phyloP scores from a whole-genome alignment of 148 eudicot genomes.

The Fallopia convolvulus region DNA sequence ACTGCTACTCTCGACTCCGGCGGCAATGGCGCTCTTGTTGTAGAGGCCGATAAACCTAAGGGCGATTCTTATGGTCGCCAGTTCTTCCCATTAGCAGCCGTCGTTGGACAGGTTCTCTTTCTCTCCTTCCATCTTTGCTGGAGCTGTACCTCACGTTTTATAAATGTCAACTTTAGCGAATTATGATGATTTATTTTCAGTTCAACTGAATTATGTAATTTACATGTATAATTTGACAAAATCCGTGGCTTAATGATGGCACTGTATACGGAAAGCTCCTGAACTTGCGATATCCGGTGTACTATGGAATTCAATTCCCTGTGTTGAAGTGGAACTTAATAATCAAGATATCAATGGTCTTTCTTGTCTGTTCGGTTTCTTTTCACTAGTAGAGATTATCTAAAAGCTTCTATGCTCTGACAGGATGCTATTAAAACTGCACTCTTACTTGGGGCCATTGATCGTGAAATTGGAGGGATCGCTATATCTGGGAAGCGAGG shows the following conservation, averaged over 20 bases:
- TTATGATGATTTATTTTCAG: neutral
- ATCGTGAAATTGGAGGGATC: constrained; percentile 94
- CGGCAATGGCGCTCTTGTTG: constrained; percentile 55
- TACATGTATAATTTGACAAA: neutral
- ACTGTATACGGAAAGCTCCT: neutral
- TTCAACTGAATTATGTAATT: neutral
- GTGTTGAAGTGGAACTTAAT: neutral
- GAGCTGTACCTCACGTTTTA: neutral
- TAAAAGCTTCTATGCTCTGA: constrained; percentile 8
- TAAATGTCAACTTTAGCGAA: neutral
- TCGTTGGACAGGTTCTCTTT: constrained; percentile 73
- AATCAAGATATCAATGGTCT: neutral
- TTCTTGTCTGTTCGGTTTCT: neutral
- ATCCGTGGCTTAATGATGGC: neutral
- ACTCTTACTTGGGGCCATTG: constrained; percentile 90
- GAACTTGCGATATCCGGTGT: neutral
- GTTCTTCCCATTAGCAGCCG: constrained; percentile 88
- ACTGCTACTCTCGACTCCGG: constrained; percentile 53
- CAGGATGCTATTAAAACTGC: constrained; percentile 98
- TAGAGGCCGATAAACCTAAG: constrained; percentile 18
- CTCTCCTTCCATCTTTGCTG: neutral
- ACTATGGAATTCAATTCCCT: neutral
- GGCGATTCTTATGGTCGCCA: constrained; percentile 45
- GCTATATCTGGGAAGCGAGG: constrained; percentile 95
- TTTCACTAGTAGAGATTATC: neutral